Conservation (phyloP, 495 filamentous ascomycete species). For the Daldinia grandis region DNA sequence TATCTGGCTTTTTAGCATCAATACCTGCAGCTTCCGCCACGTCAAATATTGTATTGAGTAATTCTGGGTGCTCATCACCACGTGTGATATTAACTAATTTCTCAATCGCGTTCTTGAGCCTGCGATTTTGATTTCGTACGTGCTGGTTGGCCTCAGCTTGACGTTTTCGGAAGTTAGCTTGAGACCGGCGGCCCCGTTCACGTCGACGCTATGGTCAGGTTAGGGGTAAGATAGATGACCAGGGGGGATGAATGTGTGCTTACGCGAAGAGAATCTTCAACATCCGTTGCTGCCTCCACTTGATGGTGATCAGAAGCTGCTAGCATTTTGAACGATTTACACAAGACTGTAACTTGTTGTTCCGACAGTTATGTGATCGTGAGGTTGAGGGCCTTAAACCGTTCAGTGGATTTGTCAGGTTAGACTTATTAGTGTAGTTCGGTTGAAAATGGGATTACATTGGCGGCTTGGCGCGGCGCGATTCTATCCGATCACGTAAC, state of each 20-base stretch:
- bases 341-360: not conserved
- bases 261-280: conserved; percentile 24
- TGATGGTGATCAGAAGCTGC: not conserved
- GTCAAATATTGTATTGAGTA: conserved; percentile 24
- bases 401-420: not conserved
- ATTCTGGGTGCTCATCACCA: conserved; percentile 23
- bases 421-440: not conserved
- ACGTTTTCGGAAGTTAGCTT: conserved; percentile 28
- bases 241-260: not conserved
- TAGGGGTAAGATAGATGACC: not conserved
- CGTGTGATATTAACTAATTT: conserved; percentile 19
- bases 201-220: conserved; percentile 23
- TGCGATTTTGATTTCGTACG: conserved; percentile 19
- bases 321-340: not conserved
- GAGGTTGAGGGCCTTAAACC: not conserved
- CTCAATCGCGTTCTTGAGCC: conserved; percentile 24
- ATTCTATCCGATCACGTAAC: conserved; percentile 36
- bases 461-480: conserved; percentile 11
- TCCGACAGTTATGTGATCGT: conserved; percentile 18
- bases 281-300: not conserved
- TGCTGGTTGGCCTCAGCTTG: conserved; percentile 15
- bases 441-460: not conserved
- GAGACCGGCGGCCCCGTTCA: conserved; percentile 26
- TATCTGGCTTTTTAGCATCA: conserved; percentile 15
- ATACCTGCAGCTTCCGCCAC: conserved; percentile 24